Evolutionary conservation across 2,329 filamentous ascomycete genomes (phyloP).

Genomic region (Cephalotrichum gorgonifer): DNA sequence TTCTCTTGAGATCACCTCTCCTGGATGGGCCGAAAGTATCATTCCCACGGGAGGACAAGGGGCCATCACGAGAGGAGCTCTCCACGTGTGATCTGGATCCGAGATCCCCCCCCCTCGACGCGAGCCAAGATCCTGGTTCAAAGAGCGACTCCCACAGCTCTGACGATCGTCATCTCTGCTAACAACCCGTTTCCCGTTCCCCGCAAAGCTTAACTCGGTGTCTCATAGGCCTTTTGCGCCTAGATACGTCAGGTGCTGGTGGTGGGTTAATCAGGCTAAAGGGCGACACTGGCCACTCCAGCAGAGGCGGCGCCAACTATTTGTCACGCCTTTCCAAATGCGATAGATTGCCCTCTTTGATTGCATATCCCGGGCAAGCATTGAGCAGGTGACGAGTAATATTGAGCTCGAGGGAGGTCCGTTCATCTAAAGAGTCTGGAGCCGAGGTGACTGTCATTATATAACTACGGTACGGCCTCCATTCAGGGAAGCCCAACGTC

Average conservation of each 20-base stretch:
- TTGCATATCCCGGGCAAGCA: background rate
- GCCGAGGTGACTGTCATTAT: background rate
- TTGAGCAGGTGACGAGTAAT: background rate
- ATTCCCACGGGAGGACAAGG: background rate
- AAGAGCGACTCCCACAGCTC: background rate
- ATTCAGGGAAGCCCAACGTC: no score
- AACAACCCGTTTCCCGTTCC: background rate
- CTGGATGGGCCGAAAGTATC: background rate
- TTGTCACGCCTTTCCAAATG: constrained; percentile 2
- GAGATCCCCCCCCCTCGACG: background rate
- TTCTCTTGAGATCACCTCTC: background rate
- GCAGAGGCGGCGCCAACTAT: background rate
- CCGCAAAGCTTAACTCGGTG: background rate
- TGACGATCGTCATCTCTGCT: background rate
- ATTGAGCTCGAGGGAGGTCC: background rate
- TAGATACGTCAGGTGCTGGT: background rate
- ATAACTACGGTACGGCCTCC: no score
- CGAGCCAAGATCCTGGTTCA: background rate
- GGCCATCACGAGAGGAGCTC: background rate
- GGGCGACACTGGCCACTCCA: background rate
- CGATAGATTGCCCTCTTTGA: background rate
- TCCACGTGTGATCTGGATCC: background rate
- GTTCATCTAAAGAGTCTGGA: background rate
- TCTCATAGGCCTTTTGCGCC: no score
- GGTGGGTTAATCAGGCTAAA: constrained; percentile 5